Evolutionary conservation across 2,329 filamentous ascomycete species (phyloP).

Genomic region (Aureobasidium vineae): DNA sequence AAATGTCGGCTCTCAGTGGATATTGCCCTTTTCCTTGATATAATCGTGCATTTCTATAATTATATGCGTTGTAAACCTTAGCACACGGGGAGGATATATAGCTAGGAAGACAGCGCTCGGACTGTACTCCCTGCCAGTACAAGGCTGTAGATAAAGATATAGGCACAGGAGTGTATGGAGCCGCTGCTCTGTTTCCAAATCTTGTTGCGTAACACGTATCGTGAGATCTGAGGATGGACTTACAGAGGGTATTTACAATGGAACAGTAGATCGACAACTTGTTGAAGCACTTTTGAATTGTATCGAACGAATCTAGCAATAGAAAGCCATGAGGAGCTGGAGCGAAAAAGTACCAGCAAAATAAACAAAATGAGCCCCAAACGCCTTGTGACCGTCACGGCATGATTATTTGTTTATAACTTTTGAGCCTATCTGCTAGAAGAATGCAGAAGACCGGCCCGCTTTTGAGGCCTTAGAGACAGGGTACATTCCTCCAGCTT

Average conservation of each 20-base stretch:
- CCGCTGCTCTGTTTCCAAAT: too few species aligned
- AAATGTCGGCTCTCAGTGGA: neutral
- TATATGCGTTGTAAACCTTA: neutral
- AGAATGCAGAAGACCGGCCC: constrained; percentile 14
- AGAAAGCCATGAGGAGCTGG: neutral
- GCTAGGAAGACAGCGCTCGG: too few species aligned
- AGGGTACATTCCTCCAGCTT: neutral
- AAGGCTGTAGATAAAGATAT: neutral
- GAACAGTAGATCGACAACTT: neutral
- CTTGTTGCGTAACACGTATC: too few species aligned
- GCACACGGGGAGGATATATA: too few species aligned
- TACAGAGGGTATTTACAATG: neutral
- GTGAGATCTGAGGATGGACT: neutral
- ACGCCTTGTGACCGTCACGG: constrained; percentile 13
- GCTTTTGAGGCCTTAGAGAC: neutral
- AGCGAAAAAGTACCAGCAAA: neutral
- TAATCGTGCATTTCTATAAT: neutral
- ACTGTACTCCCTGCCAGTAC: too few species aligned
- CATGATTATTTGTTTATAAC: constrained; percentile 25
- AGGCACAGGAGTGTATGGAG: neutral
- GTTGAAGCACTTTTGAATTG: neutral
- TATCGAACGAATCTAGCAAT: constrained; percentile 2
- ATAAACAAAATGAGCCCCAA: constrained; percentile 12
- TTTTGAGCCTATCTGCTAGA: constrained; percentile 15
- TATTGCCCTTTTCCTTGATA: neutral